Conservation (phyloP, 257 asterid species). For the Verbena officinalis region DNA sequence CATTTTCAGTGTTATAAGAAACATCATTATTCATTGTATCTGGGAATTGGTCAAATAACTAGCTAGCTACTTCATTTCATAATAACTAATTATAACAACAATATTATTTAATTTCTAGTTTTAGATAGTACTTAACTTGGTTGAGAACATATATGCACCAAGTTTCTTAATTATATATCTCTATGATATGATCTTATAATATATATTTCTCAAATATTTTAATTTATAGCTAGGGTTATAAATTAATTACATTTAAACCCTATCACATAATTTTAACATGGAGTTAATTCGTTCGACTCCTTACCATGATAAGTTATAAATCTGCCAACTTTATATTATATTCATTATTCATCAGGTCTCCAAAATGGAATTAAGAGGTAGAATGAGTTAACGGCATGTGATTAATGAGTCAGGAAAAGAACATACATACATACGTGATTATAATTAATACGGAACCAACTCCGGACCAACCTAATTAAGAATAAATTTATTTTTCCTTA, state of each 20-base stretch:
- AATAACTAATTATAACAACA: too few species aligned
- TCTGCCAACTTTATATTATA: too few species aligned
- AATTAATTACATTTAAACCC: too few species aligned
- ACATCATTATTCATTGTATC: slow-evolving; percentile 12
- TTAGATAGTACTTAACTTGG: too few species aligned
- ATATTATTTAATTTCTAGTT: too few species aligned
- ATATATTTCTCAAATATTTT: too few species aligned
- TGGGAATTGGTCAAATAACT: slow-evolving; percentile 1
- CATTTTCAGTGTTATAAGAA: not conserved
- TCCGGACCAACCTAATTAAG: slow-evolving; percentile 14
- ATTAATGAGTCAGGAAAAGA: slow-evolving; percentile 6
- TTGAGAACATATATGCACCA: too few species aligned
- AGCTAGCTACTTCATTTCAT: not conserved
- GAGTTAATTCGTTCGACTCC: too few species aligned
- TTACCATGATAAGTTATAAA: not conserved
- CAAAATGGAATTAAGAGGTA: not conserved
- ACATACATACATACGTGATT: slow-evolving; percentile 24
- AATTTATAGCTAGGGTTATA: too few species aligned
- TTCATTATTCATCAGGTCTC: too few species aligned
- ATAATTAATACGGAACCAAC: slow-evolving; percentile 6
- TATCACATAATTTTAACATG: not conserved
- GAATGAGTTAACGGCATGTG: slow-evolving; percentile 20
- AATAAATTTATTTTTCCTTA: slow-evolving; percentile 2
- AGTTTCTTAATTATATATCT: too few species aligned
- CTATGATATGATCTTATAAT: too few species aligned